Base-by-base conservation (phyloP, 2,329 filamentous ascomycete genomes). In the Sporothrix globosa region DNA sequence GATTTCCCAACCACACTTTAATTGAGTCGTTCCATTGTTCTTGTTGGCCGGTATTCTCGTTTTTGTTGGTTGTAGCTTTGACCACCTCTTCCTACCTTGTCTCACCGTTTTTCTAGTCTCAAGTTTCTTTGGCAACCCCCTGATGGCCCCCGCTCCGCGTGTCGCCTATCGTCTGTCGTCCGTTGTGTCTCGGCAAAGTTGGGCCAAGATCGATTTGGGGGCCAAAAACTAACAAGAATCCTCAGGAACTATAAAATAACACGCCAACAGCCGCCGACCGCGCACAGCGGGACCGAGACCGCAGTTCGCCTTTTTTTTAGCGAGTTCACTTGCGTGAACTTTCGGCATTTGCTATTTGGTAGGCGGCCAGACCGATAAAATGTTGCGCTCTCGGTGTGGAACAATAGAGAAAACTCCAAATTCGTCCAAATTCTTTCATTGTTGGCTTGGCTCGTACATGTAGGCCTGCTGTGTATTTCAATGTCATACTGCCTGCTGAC, bases 191-290 rank as follows among this genome's bases (percentile, higher is more conserved):
- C 27, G 58, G 58, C 56, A 34, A 34, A 10, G 41, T 46, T 58
- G 30, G 30, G 30, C 54, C 27, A 58, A 65, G 34, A 34, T 50
- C 41, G 44, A 48, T 65, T 65, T 63, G 60, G 61, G 61, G 61
- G 63, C 46, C 63, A 66, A 66, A 66, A 66, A 52, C 3, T n/a
- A 66, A 50, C 44, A 44, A 44, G 41, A 44, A 44, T 10, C 24
- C 11, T n/a, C 52, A 30, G 13, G 10, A 54, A 54, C 4, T 10
- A 27, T 9, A 41, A 44, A 44, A 61, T 44, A 41, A 41, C 5
- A 58, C 56, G 56, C 61, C 46, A 50, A 66, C 63, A 66, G 63
- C 46, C 63, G 63, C 63, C 63, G 63, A n/a, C 63, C 63, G 46
- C 24, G 46, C 27, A 30, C 10, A 44, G 41, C 56, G 56, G 56